Conservation (phyloP, 805 yeast species). For the Candida krabiensis region DNA sequence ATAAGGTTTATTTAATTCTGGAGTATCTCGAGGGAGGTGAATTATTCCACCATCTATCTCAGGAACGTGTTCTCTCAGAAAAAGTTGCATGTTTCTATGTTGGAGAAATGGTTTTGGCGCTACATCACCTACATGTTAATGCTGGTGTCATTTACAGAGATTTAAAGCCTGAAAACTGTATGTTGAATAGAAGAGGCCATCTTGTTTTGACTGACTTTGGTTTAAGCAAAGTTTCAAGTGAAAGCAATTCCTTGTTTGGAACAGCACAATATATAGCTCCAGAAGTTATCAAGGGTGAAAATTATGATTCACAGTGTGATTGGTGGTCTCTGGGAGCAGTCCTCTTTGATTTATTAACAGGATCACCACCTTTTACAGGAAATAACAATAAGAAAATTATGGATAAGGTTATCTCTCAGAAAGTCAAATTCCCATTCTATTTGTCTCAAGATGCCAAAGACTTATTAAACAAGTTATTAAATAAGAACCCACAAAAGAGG, state of each 20-base stretch:
- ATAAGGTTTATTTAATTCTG: constrained; percentile 69
- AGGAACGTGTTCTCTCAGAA: constrained; percentile 49
- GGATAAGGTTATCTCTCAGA: constrained; percentile 71
- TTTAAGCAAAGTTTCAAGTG: constrained; percentile 50
- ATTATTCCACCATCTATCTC: constrained; percentile 62
- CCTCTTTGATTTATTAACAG: constrained; percentile 75
- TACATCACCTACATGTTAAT: constrained; percentile 65
- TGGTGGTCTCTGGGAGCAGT: constrained; percentile 94
- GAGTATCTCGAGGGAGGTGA: constrained; percentile 93
- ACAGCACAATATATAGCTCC: constrained; percentile 91
- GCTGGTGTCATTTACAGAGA: constrained; percentile 87
- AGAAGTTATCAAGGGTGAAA: constrained; percentile 74
- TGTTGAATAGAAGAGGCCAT: constrained; percentile 76
- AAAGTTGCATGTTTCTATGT: constrained; percentile 72
- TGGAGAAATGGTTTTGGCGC: constrained; percentile 79
- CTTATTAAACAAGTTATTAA: constrained; percentile 59
- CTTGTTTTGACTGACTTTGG: constrained; percentile 87
- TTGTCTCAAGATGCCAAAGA: constrained; percentile 81
- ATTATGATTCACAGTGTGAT: constrained; percentile 78
- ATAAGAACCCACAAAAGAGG: constrained; percentile 70
- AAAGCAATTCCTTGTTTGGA: constrained; percentile 62
- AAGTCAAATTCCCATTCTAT: constrained; percentile 69
- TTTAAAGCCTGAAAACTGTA: constrained; percentile 86
- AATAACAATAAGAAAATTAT: constrained; percentile 71
- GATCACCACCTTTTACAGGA: constrained; percentile 88